Evolutionary conservation across 2,329 filamentous ascomycete genomes (phyloP).

Genomic region (Colletotrichum tamarilloi): DNA sequence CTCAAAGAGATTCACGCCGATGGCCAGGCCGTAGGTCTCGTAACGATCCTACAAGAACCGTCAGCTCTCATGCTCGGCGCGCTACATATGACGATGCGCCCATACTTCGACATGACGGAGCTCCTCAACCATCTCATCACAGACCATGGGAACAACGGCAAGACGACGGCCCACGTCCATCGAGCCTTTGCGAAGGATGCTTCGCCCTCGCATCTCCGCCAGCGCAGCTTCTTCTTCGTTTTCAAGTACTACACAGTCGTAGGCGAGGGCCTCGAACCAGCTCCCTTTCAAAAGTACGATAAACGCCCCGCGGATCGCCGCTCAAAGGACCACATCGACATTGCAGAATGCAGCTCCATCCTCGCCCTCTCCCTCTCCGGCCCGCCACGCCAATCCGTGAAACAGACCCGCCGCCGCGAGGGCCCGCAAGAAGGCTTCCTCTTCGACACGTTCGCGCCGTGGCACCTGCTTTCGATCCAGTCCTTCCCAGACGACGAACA

Average conservation of each 20-base stretch:
- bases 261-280: constrained; percentile 64
- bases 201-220: constrained; percentile 56
- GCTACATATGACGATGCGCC: constrained; percentile 66
- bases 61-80: constrained; percentile 69
- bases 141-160: constrained; percentile 55
- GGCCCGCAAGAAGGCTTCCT: constrained; percentile 60
- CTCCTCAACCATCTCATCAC: constrained; percentile 65
- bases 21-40: constrained; percentile 62
- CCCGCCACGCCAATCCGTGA: constrained; percentile 58
- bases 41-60: constrained; percentile 70
- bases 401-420: constrained; percentile 60
- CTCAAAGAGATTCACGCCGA: constrained; percentile 51
- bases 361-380: constrained; percentile 69
- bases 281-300: constrained; percentile 70
- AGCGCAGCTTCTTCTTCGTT: constrained; percentile 69
- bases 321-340: constrained; percentile 63
- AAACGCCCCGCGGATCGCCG: constrained; percentile 51
- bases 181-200: constrained; percentile 54
- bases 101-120: constrained; percentile 72
- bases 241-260: constrained; percentile 75
- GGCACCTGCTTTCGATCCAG: constrained; percentile 69
- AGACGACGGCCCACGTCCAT: constrained; percentile 59
- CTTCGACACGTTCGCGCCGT: constrained; percentile 69
- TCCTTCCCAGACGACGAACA: constrained; percentile 70
- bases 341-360: constrained; percentile 69